These are phyloP conservation scores for Trichosanthes cucumerina DNA, from an alignment of 306 rosid genomes.

Conservation along the genomic window DNA sequence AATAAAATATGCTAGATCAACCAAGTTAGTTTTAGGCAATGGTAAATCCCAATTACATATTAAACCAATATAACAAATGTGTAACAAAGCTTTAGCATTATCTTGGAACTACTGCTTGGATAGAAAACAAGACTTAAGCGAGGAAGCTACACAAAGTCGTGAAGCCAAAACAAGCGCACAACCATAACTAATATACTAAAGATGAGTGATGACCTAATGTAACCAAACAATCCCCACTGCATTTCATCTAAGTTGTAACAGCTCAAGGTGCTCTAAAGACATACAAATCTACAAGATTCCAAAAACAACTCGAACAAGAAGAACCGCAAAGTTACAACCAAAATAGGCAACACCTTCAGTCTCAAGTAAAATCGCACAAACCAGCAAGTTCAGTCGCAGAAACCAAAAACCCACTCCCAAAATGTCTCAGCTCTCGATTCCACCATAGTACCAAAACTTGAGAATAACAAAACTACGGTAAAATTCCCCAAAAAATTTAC, in stretches of 20 bases:
- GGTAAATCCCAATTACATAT: not conserved
- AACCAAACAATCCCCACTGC: not conserved
- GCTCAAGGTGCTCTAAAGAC: not conserved
- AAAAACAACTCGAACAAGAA: not conserved
- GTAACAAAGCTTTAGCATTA: not conserved
- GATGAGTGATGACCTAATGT: not conserved
- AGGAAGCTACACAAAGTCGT: not conserved
- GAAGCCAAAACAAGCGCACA: not conserved
- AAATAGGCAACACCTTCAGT: not conserved
- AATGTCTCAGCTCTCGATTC: not conserved
- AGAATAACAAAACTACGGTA: not conserved
- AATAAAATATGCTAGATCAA: not conserved
- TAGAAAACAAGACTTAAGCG: not conserved
- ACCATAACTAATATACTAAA: not conserved
- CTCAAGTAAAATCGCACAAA: not conserved
- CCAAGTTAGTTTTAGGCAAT: not conserved
- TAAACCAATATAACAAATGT: not conserved
- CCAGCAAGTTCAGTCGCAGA: not conserved
- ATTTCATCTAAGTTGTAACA: not conserved
- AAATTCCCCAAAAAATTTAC: not conserved
- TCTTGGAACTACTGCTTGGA: not conserved
- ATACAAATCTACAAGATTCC: not conserved
- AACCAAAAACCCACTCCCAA: not conserved
- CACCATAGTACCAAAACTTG: not conserved
- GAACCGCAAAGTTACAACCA: not conserved